phyloP scores from a whole-genome alignment of 306 rosid species.

The Vigna mungo region DNA sequence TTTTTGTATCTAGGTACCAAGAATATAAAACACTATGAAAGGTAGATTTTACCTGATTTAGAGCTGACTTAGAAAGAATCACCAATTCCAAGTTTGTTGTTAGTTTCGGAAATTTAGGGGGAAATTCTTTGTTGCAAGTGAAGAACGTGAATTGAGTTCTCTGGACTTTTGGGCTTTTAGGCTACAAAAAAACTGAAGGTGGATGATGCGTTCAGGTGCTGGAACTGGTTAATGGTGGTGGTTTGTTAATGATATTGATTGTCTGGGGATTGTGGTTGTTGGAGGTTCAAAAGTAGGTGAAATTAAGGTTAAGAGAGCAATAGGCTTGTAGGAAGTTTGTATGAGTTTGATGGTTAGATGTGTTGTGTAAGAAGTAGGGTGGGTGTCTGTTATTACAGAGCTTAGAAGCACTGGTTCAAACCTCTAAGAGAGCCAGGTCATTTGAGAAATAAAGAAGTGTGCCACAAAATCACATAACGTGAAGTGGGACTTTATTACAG shows the following conservation, averaged over 20 bases:
- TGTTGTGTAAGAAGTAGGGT: neutral
- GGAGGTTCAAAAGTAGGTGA: neutral
- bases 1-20: neutral
- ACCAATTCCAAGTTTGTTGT: neutral
- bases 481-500: neutral
- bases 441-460: neutral
- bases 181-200: neutral
- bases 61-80: neutral
- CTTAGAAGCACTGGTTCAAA: neutral
- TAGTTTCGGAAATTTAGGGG: neutral
- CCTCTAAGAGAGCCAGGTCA: neutral
- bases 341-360: neutral
- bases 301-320: neutral
- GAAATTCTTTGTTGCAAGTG: neutral
- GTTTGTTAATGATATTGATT: neutral
- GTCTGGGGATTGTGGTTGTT: neutral
- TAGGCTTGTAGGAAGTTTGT: neutral
- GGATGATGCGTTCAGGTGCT: conserved; percentile 1
- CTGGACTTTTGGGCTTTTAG: neutral
- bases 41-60: neutral
- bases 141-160: neutral
- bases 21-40: neutral
- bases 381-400: neutral
- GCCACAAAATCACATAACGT: too few relatives aligned
- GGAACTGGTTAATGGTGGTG: neutral